Percentiles rank a stretch among this genome's conserved stretches.
phyloP scores from a whole-genome alignment of 805 yeast genomes.

The Suhomyces emberorum region DNA sequence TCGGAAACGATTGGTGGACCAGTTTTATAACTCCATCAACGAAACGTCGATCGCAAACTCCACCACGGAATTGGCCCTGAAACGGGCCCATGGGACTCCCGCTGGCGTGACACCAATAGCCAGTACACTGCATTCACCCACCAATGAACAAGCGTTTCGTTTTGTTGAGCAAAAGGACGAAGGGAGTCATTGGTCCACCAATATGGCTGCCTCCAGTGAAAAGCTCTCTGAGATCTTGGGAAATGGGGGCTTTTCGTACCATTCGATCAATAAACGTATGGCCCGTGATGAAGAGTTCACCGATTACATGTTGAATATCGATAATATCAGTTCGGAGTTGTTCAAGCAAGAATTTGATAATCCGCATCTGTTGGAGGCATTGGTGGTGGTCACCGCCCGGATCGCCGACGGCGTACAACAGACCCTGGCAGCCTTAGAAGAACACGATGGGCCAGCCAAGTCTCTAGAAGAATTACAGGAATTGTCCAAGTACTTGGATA shows the following conservation, averaged over 20 bases:
- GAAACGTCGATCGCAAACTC: conserved; percentile 11
- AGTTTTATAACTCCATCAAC: conserved; percentile 30
- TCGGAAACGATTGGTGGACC: conserved; percentile 38
- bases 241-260: conserved; percentile 20
- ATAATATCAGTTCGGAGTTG: conserved; percentile 18
- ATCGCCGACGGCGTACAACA: conserved; percentile 3
- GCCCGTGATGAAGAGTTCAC: conserved; percentile 25
- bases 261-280: conserved; percentile 3
- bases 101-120: background rate
- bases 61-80: conserved; percentile 2
- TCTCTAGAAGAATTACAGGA: conserved; percentile 11
- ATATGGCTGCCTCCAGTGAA: conserved; percentile 7
- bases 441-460: conserved; percentile 1
- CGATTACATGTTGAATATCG: conserved; percentile 28
- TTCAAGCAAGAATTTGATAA: conserved; percentile 2
- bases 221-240: conserved; percentile 13
- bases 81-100: background rate
- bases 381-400: conserved; percentile 3
- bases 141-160: conserved; percentile 2
- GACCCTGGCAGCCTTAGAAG: conserved; percentile 1
- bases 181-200: background rate
- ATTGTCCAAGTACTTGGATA: conserved; percentile 17
- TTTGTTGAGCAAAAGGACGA: conserved; percentile 5
- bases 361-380: conserved; percentile 6
- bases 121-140: background rate